These are phyloP conservation scores for Paxillus ammoniavirescens DNA, from an alignment of 768 basidiomycete genomes.

Conservation along the genomic window DNA sequence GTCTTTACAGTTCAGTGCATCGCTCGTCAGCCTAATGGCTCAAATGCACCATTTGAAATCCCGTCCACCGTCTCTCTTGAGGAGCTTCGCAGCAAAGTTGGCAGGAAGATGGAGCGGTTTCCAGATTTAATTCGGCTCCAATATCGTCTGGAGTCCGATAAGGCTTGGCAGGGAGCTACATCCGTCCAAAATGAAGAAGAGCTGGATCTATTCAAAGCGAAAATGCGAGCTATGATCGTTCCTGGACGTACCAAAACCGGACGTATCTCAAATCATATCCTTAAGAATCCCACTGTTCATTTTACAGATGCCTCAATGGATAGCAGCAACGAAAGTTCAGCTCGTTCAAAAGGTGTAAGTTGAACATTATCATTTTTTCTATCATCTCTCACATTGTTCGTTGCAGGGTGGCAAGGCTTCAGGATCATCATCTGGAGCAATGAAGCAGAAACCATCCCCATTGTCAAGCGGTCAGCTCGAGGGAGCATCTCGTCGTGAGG, in stretches of 20 bases:
- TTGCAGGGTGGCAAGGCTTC: neutral
- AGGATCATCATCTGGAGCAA: neutral
- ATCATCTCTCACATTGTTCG: neutral
- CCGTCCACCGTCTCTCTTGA: neutral
- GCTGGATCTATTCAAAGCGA: neutral
- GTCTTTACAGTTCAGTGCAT: neutral
- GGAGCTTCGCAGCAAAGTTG: neutral
- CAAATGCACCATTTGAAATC: slow-evolving; percentile 2
- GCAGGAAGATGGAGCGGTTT: neutral
- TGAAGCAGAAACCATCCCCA: neutral
- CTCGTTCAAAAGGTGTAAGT: neutral
- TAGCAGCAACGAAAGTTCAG: neutral
- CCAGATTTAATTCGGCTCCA: neutral
- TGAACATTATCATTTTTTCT: neutral
- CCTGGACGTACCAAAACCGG: neutral
- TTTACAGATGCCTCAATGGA: neutral
- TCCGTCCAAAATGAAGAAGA: neutral
- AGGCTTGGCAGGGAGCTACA: neutral
- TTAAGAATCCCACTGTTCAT: neutral
- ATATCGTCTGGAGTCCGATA: slow-evolving; percentile 1
- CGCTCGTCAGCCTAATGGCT: neutral
- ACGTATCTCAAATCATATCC: neutral
- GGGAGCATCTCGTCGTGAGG: neutral
- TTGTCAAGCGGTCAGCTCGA: neutral
- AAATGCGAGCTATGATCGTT: neutral